Evolutionary conservation across 2,329 filamentous ascomycete genomes (phyloP).

Genomic region (Ophiostoma pallidulum): DNA sequence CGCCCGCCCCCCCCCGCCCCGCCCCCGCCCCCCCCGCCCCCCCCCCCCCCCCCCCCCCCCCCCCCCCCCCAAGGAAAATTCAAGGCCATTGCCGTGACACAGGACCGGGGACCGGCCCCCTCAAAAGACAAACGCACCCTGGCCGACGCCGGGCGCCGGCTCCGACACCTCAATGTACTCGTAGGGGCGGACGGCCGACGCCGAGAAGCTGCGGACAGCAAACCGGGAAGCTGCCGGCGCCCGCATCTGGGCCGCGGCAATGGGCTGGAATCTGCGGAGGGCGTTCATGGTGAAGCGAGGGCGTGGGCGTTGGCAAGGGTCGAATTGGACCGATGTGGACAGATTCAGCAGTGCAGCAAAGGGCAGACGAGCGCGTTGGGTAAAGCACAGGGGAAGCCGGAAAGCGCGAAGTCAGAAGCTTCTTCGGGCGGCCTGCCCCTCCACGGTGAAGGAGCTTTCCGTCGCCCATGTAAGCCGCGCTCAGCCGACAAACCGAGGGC

Average conservation of each 20-base stretch:
- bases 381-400: too few relatives aligned
- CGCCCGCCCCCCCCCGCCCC: too few relatives aligned
- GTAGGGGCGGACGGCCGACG: conserved; percentile 43
- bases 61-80: too few relatives aligned
- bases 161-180: conserved; percentile 75
- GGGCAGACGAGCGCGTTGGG: too few relatives aligned
- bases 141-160: conserved; percentile 79
- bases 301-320: background rate
- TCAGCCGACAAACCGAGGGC: conserved; percentile 16
- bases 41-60: too few relatives aligned
- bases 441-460: too few relatives aligned
- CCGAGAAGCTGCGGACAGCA: conserved; percentile 40
- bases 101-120: too few relatives aligned
- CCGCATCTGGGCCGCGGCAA: conserved; percentile 51
- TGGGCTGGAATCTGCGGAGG: conserved; percentile 50
- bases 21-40: too few relatives aligned
- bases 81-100: too few relatives aligned
- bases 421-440: background rate
- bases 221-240: conserved; percentile 47
- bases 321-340: background rate
- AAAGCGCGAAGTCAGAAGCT: too few relatives aligned
- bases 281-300: conserved; percentile 35
- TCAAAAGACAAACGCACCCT: conserved; percentile 49
- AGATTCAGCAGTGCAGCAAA: background rate
- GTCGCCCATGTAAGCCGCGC: conserved; percentile 14